Evolutionary conservation across 225 moss, liverwort and hornwort species (phyloP).

Genomic region (Straminergon stramineum): DNA sequence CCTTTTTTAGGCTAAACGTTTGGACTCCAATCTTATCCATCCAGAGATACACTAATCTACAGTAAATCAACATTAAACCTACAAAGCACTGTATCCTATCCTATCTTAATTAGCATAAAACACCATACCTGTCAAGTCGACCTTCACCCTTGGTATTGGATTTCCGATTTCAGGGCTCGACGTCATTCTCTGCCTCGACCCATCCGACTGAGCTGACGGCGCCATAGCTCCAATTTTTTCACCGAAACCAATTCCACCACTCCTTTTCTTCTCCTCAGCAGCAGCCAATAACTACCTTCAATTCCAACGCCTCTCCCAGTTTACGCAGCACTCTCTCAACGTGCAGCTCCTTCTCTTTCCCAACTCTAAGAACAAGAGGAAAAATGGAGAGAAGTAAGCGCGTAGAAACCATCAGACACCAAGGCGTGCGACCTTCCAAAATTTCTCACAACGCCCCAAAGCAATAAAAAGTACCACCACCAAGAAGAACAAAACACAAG

Average conservation of each 20-base stretch:
- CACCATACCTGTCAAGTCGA: slow-evolving; percentile 32
- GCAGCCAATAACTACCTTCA: neutral
- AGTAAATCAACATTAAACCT: neutral
- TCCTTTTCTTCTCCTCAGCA: neutral
- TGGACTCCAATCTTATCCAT: neutral
- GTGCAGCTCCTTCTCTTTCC: neutral
- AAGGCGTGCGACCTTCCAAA: neutral
- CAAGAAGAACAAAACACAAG: neutral
- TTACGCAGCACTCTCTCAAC: neutral
- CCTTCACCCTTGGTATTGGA: slow-evolving; percentile 45
- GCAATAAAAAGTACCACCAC: too few species aligned
- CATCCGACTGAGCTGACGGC: slow-evolving; percentile 33
- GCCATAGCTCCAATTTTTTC: slow-evolving; percentile 18
- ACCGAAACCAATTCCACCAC: neutral
- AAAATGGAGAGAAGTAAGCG: neutral
- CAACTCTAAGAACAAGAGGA: neutral
- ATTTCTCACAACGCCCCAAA: neutral
- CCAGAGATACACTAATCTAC: neutral
- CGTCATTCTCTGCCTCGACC: slow-evolving; percentile 10
- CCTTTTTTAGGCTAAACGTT: neutral
- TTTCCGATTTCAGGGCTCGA: slow-evolving; percentile 29
- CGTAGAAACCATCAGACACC: neutral
- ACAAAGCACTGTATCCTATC: neutral
- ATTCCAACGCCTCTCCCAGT: neutral
- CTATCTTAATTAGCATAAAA: neutral